phyloP scores from a whole-genome alignment of 2,329 filamentous ascomycete genomes.

The Penicillium sp. region DNA sequence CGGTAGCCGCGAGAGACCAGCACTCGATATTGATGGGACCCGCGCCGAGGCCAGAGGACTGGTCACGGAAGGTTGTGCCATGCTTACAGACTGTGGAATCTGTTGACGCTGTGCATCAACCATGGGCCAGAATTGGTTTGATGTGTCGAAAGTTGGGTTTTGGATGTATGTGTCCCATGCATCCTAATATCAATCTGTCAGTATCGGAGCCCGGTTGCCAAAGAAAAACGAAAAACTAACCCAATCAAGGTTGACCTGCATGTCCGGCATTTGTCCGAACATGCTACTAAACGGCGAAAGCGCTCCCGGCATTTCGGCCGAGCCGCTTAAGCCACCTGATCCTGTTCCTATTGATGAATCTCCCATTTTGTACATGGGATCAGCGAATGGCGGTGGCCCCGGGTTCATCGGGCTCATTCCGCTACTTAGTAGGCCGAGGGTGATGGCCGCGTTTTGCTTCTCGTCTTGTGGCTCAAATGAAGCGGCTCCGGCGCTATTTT shows the following conservation, averaged over 20 bases:
- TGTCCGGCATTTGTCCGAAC: constrained; percentile 57
- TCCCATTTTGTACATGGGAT: constrained; percentile 30
- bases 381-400: constrained; percentile 31
- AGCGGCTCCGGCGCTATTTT: constrained; percentile 23
- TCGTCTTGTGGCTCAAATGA: constrained; percentile 51
- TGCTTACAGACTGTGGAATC: constrained; percentile 15
- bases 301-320: constrained; percentile 43
- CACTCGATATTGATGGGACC: constrained; percentile 18
- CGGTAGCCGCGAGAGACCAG: constrained; percentile 12
- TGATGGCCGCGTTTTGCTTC: constrained; percentile 67
- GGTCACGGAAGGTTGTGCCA: constrained; percentile 19
- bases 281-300: constrained; percentile 53
- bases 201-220: constrained; percentile 2
- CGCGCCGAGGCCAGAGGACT: constrained; percentile 26
- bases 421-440: constrained; percentile 65
- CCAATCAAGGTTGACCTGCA: constrained; percentile 61
- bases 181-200: constrained; percentile 49
- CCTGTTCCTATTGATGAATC: constrained; percentile 31
- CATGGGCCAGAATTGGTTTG: constrained; percentile 41
- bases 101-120: constrained; percentile 34
- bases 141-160: constrained; percentile 50
- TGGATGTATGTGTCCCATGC: constrained; percentile 70
- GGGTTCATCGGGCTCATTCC: constrained; percentile 55
- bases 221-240: constrained; percentile 45
- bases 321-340: constrained; percentile 23